These are phyloP conservation scores for Phytophthora niederhauseri DNA, from an alignment of 352 stramenopile species.

Conservation along the genomic window DNA sequence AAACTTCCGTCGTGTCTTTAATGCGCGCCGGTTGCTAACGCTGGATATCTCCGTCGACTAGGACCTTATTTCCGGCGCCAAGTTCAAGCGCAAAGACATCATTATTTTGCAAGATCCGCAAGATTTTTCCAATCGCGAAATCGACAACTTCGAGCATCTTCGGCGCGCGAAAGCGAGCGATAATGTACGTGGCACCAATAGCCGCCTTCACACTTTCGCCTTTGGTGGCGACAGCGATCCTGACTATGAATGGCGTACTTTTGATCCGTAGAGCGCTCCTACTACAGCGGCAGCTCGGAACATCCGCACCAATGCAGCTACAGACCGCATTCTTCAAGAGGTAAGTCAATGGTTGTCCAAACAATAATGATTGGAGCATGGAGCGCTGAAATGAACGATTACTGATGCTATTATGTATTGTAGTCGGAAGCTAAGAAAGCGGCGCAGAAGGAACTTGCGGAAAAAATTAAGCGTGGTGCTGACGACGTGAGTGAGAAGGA, in stretches of 20 bases:
- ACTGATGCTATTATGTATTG: background rate
- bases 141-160: constrained; percentile 98
- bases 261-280: constrained; percentile 16
- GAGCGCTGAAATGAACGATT: background rate
- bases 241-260: background rate
- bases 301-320: constrained; percentile 86
- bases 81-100: constrained; percentile 94
- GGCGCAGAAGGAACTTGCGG: constrained; percentile 67
- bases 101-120: constrained; percentile 96
- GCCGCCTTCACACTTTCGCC: background rate
- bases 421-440: constrained; percentile 69
- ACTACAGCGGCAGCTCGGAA: constrained; percentile 40
- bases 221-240: background rate
- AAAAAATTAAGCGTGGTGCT: constrained; percentile 64
- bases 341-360: constrained; percentile 18
- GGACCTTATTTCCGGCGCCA: constrained; percentile 94
- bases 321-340: constrained; percentile 83
- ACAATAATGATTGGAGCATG: background rate
- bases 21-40: constrained; percentile 18
- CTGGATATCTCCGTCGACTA: constrained; percentile 25
- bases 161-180: constrained; percentile 61
- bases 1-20: background rate
- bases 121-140: constrained; percentile 92
- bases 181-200: constrained; percentile 31
- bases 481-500: constrained; percentile 74